Percentiles rank a stretch among this genome's conserved stretches.
These are phyloP conservation scores for Rhodosporidiobolus odoratus DNA, from an alignment of 768 basidiomycete species.

Conservation along the genomic window DNA sequence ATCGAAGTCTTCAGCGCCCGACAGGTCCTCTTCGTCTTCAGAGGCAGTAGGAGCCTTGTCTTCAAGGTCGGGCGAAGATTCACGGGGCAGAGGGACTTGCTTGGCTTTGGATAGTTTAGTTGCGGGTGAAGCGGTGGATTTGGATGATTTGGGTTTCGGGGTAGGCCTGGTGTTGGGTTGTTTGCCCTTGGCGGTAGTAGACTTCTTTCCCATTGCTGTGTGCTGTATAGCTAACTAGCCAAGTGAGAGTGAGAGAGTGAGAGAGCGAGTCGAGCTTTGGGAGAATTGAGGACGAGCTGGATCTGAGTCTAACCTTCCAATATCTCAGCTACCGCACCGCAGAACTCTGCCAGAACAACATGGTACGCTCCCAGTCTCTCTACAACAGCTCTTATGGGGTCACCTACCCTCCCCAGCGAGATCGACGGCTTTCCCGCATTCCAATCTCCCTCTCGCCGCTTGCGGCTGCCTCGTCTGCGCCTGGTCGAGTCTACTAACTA, in stretches of 20 bases:
- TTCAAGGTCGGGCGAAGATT: neutral
- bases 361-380: no score
- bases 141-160: neutral
- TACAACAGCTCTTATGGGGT: no score
- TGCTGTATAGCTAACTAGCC: neutral
- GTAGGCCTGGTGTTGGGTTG: neutral
- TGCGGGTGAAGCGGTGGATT: neutral
- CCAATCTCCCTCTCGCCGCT: no score
- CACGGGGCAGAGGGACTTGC: conserved; percentile 1
- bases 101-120: conserved; percentile 7
- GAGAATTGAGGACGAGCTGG: neutral
- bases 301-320: neutral
- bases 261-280: neutral
- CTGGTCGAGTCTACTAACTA: no score
- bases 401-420: no score
- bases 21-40: neutral
- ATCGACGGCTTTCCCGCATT: no score
- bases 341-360: neutral
- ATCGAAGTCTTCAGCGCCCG: neutral
- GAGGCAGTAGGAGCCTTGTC: conserved; percentile 11
- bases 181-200: neutral
- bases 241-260: neutral
- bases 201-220: conserved; percentile 1
- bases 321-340: neutral
- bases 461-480: no score